These are phyloP conservation scores for Trametes meyenii DNA, from an alignment of 768 basidiomycete genomes.

Conservation along the genomic window DNA sequence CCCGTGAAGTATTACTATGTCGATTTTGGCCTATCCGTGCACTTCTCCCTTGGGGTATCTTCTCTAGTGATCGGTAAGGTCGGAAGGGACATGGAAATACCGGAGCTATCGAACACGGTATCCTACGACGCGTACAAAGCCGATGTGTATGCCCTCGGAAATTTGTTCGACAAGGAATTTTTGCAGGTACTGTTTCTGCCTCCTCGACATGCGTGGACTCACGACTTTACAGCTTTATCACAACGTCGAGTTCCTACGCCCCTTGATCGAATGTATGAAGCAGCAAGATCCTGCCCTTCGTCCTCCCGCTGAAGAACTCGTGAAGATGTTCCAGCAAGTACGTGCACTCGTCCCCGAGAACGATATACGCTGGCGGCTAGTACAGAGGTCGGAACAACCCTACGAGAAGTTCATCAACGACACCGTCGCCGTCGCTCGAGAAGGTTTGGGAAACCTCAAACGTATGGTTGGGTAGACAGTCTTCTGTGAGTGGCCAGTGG, in stretches of 20 bases:
- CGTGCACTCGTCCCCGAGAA: neutral
- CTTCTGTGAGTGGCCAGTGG: no score
- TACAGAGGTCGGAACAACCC: slow-evolving; percentile 9
- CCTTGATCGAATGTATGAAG: slow-evolving; percentile 21
- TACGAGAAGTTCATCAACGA: slow-evolving; percentile 23
- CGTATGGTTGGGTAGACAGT: neutral
- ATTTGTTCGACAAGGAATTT: slow-evolving; percentile 27
- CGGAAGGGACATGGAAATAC: slow-evolving; percentile 24
- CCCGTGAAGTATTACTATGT: slow-evolving; percentile 36
- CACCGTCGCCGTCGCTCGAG: slow-evolving; percentile 25
- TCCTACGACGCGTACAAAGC: slow-evolving; percentile 31
- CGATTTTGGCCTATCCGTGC: slow-evolving; percentile 26
- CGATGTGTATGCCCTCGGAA: slow-evolving; percentile 31
- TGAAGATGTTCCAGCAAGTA: slow-evolving; percentile 9
- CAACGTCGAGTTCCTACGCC: slow-evolving; percentile 18
- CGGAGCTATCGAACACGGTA: slow-evolving; percentile 21
- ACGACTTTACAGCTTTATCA: slow-evolving; percentile 15
- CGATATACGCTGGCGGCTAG: slow-evolving; percentile 14
- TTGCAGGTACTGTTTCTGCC: slow-evolving; percentile 5
- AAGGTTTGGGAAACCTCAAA: slow-evolving; percentile 18
- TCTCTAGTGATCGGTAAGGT: slow-evolving; percentile 12
- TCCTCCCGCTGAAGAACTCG: slow-evolving; percentile 10
- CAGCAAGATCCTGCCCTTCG: slow-evolving; percentile 10
- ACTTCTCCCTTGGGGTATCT: slow-evolving; percentile 19
- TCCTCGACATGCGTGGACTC: neutral